phyloP scores from a whole-genome alignment of 2,329 filamentous ascomycete species.

The Fusarium dlaminii region DNA sequence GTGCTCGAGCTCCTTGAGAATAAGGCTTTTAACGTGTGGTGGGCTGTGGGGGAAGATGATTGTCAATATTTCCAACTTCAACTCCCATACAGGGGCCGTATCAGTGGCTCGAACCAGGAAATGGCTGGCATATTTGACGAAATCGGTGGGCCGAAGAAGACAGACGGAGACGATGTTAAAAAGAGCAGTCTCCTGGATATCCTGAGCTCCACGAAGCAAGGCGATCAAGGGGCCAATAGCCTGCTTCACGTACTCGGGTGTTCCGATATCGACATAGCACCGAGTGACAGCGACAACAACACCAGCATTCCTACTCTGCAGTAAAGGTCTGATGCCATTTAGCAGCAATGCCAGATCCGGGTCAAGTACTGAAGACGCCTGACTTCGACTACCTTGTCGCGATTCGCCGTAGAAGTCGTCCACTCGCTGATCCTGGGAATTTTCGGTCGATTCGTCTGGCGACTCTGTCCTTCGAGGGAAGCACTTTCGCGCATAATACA shows the following conservation, averaged over 20 bases:
- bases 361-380: conserved; percentile 69
- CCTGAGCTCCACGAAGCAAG: conserved; percentile 82
- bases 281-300: conserved; percentile 89
- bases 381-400: conserved; percentile 53
- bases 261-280: conserved; percentile 86
- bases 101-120: conserved; percentile 88
- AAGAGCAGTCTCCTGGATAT: conserved; percentile 88
- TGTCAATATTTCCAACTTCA: conserved; percentile 92
- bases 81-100: conserved; percentile 81
- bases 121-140: conserved; percentile 87
- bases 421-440: conserved; percentile 52
- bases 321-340: conserved; percentile 80
- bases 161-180: conserved; percentile 97
- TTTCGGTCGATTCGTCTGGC: conserved; percentile 55
- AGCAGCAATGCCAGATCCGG: conserved; percentile 85
- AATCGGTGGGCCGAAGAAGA: conserved; percentile 77
- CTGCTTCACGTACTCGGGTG: conserved; percentile 75
- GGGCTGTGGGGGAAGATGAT: conserved; percentile 88
- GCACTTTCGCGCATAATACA: conserved; percentile 84
- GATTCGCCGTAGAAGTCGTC: conserved; percentile 85
- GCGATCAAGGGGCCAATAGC: conserved; percentile 88
- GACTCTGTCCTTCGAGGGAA: conserved; percentile 77
- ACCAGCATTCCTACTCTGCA: conserved; percentile 92
- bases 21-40: conserved; percentile 80
- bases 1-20: conserved; percentile 92